phyloP scores from a whole-genome alignment of 371 early-diverging fungal species.

The Dichotomocladium elegans region DNA sequence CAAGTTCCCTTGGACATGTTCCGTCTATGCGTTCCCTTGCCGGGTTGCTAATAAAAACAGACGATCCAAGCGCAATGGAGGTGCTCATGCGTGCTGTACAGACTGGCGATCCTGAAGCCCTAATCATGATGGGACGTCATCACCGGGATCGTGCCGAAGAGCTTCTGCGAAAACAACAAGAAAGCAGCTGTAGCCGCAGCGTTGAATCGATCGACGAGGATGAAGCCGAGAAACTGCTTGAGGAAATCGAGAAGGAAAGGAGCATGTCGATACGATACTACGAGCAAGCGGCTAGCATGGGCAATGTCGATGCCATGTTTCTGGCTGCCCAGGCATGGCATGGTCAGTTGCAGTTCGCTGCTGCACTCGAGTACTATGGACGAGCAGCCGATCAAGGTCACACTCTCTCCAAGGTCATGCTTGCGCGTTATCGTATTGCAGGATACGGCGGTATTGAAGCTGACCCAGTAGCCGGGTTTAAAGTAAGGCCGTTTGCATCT shows the following conservation, averaged over 20 bases:
- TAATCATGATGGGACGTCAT: conserved; percentile 29
- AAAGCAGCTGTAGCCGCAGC: conserved; percentile 1
- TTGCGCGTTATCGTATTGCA: conserved; percentile 37
- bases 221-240: conserved; percentile 5
- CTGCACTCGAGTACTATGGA: conserved; percentile 35
- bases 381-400: conserved; percentile 36
- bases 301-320: conserved; percentile 36
- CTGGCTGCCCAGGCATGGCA: conserved; percentile 45
- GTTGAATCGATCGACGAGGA: conserved; percentile 3
- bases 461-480: conserved; percentile 32
- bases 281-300: conserved; percentile 36
- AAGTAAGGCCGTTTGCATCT: conserved; percentile 17
- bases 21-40: conserved; percentile 25
- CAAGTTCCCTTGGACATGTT: conserved; percentile 34
- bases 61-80: conserved; percentile 8
- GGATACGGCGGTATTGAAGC: conserved; percentile 29
- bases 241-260: conserved; percentile 29
- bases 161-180: neutral
- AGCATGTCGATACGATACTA: conserved; percentile 37
- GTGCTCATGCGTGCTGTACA: conserved; percentile 19
- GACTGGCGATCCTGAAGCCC: conserved; percentile 31
- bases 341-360: conserved; percentile 43
- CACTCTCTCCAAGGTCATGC: conserved; percentile 34
- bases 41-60: conserved; percentile 7
- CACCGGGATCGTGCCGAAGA: conserved; percentile 12